Base-by-base conservation (phyloP, 768 basidiomycete species). In the Lactarius psammicola region DNA sequence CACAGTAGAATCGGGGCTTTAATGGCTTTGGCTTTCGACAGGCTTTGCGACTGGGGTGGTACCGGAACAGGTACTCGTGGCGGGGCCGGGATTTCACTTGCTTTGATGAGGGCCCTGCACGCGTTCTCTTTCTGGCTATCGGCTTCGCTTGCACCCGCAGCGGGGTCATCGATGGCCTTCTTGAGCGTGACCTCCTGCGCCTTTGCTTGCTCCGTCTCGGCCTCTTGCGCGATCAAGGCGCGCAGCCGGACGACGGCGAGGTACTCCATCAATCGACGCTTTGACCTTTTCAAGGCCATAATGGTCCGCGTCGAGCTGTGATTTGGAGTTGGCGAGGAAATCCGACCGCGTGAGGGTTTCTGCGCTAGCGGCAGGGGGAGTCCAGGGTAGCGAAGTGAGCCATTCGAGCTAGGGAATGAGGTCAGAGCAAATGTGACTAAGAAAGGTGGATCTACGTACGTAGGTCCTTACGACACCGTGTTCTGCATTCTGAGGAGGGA, bases 281-380 rank as follows among this genome's bases (percentile, higher is more conserved):
- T n/a, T 98, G 74, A 98, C 89, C 74, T 92, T 92, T 63, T 95
- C 93, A 23, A 97, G 80, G 1, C 95, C 95, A 70, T 88, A 96
- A 74, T 98, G 95, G 66, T 96, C 95, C 15, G 86, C 81, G 71
- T 98, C 94, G 11, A 97, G 85, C 73, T 92, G 93, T 26, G 79
- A 79, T 30, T 90, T 87, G 31, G 94, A 93, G 42, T 81, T 83
- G 31, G 80, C 66, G 31, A 94, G 80, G 79, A 92, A 92, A 4
- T 82, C 78, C 31, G 78, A 78, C 69, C 86, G 82, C 66, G 78
- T 78, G 49, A 89, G 74, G 1, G 73, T 73, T 23, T 77, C 79
- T 15, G 76, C 69, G n/a, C 73, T 65, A 8, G 72, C 60, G 72
- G 69, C 56, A 1, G 82, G 78, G 66, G 82, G 84, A 0, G 88